phyloP scores from a whole-genome alignment of 768 basidiomycete genomes.

The Suillus lakei region DNA sequence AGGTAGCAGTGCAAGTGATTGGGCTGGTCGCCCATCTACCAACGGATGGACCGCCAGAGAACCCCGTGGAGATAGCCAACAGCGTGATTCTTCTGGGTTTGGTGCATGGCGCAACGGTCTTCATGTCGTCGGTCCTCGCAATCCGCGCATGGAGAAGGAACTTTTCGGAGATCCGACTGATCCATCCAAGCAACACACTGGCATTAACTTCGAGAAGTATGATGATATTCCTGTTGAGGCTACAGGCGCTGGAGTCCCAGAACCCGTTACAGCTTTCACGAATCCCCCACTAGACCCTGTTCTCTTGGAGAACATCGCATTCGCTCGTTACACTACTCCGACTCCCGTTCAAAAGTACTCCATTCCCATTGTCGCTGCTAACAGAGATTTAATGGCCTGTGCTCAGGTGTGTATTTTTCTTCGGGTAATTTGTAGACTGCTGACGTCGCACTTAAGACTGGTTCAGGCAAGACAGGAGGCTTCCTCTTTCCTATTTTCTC shows the following conservation, averaged over 20 bases:
- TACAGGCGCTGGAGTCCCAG: constrained; percentile 96
- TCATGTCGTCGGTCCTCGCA: constrained; percentile 84
- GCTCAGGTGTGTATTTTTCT: constrained; percentile 66
- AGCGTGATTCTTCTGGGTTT: constrained; percentile 51
- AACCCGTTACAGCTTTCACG: constrained; percentile 87
- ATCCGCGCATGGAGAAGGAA: constrained; percentile 92
- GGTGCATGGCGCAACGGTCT: constrained; percentile 91
- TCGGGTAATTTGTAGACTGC: constrained; percentile 14
- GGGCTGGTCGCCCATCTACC: constrained; percentile 44
- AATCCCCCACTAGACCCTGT: constrained; percentile 90
- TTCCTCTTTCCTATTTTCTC: constrained; percentile 99
- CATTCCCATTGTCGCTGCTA: constrained; percentile 93
- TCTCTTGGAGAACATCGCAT: constrained; percentile 92
- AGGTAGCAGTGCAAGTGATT: constrained; percentile 37
- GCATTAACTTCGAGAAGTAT: constrained; percentile 99
- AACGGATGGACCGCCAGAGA: constrained; percentile 45
- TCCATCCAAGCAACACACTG: constrained; percentile 88
- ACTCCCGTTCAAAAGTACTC: constrained; percentile 99
- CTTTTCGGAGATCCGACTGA: constrained; percentile 91
- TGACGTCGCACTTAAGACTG: constrained; percentile 66
- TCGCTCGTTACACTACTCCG: constrained; percentile 91
- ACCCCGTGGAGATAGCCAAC: constrained; percentile 39
- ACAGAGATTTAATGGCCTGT: constrained; percentile 93
- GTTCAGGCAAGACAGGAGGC: constrained; percentile 98
- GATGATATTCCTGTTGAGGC: constrained; percentile 99